phyloP scores from a whole-genome alignment of 73 alveolate species.

The Paramecium primaurelia region DNA sequence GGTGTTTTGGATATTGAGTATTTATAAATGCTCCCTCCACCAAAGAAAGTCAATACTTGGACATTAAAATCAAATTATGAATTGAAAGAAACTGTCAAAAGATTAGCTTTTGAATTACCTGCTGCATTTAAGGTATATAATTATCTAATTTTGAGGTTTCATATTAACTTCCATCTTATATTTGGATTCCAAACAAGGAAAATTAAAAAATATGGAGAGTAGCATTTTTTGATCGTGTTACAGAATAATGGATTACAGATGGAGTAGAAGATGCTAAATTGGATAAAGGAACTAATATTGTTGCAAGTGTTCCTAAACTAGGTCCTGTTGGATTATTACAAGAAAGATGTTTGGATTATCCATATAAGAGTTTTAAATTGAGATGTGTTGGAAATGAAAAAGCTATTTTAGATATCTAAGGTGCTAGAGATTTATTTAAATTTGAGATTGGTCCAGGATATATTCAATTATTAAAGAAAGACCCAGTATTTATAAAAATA shows the following conservation, averaged over 20 bases:
- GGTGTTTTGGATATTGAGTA: slow-evolving; percentile 75
- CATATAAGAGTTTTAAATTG: slow-evolving; percentile 72
- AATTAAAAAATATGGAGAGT: slow-evolving; percentile 69
- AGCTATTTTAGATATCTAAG: slow-evolving; percentile 69
- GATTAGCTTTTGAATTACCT: slow-evolving; percentile 30
- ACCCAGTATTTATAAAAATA: slow-evolving; percentile 43
- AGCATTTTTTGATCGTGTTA: slow-evolving; percentile 70
- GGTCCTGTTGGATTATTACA: slow-evolving; percentile 72
- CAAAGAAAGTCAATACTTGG: slow-evolving; percentile 52
- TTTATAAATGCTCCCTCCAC: slow-evolving; percentile 52
- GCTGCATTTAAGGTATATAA: slow-evolving; percentile 22
- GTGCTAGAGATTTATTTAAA: slow-evolving; percentile 66
- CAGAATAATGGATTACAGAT: slow-evolving; percentile 70
- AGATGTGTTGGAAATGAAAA: slow-evolving; percentile 74
- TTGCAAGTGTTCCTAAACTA: slow-evolving; percentile 63
- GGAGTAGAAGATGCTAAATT: slow-evolving; percentile 63
- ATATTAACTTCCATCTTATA: slow-evolving; percentile 70
- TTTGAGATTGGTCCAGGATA: slow-evolving; percentile 76
- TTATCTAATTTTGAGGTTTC: slow-evolving; percentile 43
- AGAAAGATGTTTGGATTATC: slow-evolving; percentile 76
- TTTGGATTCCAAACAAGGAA: slow-evolving; percentile 63
- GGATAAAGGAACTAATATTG: slow-evolving; percentile 58
- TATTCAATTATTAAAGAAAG: slow-evolving; percentile 66
- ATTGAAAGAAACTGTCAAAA: slow-evolving; percentile 47
- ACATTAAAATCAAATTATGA: slow-evolving; percentile 45